Evolutionary conservation across 176 grass and related monocot genomes (phyloP).

Genomic region (Oryza rufipogon): DNA sequence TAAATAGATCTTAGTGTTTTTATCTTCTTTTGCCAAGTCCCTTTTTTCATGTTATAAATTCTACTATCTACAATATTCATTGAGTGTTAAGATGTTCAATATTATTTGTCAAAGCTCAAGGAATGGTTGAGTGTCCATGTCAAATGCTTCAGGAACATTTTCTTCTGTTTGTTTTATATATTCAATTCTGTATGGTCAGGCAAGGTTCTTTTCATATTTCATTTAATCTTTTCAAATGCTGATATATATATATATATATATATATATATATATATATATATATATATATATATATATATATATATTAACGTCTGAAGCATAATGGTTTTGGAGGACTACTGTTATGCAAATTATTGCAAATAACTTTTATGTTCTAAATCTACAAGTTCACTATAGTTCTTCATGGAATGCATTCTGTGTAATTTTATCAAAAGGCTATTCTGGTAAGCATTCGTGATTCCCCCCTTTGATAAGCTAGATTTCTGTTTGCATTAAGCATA

Average conservation of each 20-base stretch:
- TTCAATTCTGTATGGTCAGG: slow-evolving; percentile 2
- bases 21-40: not conserved
- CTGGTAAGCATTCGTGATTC: not conserved
- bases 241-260: not conserved
- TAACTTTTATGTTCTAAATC: not conserved
- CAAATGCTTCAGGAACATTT: slow-evolving; percentile 19
- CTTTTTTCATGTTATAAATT: slow-evolving; percentile 28
- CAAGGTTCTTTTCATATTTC: not conserved
- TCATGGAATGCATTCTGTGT: not conserved
- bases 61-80: not conserved
- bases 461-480: not conserved
- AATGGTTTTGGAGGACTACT: slow-evolving; percentile 3
- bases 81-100: not conserved
- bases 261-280: too few species aligned
- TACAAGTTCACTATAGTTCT: not conserved
- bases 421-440: not conserved
- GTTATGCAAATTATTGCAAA: not conserved
- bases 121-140: not conserved
- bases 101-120: not conserved
- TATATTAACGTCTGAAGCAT: not conserved
- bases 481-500: not conserved
- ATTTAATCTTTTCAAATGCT: slow-evolving; percentile 26
- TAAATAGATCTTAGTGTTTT: not conserved
- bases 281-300: not conserved
- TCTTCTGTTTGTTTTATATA: not conserved